Conservation (phyloP, 768 basidiomycete genomes). For the Lyophyllum decastes region DNA sequence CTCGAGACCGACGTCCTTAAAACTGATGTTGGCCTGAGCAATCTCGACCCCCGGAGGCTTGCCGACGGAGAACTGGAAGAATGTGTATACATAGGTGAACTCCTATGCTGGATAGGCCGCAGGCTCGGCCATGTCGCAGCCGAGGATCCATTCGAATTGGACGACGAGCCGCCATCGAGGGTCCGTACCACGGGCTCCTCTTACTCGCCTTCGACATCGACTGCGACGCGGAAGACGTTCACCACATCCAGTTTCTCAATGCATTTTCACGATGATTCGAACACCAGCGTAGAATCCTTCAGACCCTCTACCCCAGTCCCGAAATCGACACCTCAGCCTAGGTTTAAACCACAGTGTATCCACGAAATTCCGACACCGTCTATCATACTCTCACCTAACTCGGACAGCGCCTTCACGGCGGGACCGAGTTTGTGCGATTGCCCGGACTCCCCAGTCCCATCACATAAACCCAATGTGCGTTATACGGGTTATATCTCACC, state of each 20-base stretch:
- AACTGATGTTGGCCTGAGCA: conserved; percentile 62
- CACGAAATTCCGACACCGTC: conserved; percentile 50
- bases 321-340: conserved; percentile 7
- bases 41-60: conserved; percentile 64
- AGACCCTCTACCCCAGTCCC: conserved; percentile 20
- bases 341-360: conserved; percentile 44
- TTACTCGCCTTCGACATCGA: conserved; percentile 34
- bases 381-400: conserved; percentile 26
- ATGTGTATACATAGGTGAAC: conserved; percentile 61
- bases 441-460: conserved; percentile 1
- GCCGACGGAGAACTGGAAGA: conserved; percentile 69
- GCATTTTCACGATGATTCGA: conserved; percentile 21
- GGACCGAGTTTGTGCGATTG: neutral
- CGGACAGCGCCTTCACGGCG: conserved; percentile 5
- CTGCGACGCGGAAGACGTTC: conserved; percentile 26
- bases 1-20: conserved; percentile 65
- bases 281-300: conserved; percentile 28
- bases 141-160: conserved; percentile 12
- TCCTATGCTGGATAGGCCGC: conserved; percentile 71
- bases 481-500: conserved; percentile 54
- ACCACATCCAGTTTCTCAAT: conserved; percentile 22
- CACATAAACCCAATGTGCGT: conserved; percentile 35
- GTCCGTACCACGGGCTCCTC: neutral
- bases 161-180: neutral
- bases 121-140: conserved; percentile 33